phyloP scores from a whole-genome alignment of 352 stramenopile genomes.

The Phytophthora hybrid region DNA sequence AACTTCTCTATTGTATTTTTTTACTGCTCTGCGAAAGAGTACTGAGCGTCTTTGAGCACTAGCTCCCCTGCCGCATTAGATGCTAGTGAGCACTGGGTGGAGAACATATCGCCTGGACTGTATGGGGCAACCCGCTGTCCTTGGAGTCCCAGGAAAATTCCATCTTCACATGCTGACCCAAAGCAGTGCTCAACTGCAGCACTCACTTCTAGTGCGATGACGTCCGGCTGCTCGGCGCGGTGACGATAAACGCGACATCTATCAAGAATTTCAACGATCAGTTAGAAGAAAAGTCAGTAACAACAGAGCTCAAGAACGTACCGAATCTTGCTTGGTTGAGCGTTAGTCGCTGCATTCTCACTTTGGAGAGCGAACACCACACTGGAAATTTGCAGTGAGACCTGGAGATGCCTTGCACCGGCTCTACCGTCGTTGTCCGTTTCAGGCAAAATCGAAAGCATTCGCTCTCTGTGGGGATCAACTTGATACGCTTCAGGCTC shows the following conservation, averaged over 20 bases:
- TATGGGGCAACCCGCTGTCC: conserved; percentile 47
- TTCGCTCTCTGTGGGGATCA: conserved; percentile 24
- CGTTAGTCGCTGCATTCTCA: conserved; percentile 2
- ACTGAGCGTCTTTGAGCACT: conserved; percentile 54
- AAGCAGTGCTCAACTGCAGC: conserved; percentile 51
- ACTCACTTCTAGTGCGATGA: conserved; percentile 46
- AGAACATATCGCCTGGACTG: conserved; percentile 46
- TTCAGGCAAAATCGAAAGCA: conserved; percentile 25
- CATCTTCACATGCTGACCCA: conserved; percentile 41
- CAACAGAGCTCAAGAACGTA: conserved; percentile 22
- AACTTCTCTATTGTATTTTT: conserved; percentile 30
- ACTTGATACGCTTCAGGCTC: conserved; percentile 35
- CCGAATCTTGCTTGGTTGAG: conserved; percentile 43
- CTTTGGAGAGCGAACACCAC: conserved; percentile 31
- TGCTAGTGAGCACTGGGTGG: conserved; percentile 44
- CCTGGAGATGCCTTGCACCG: conserved; percentile 31
- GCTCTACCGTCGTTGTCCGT: not conserved
- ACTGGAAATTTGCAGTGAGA: conserved; percentile 46
- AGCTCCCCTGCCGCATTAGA: conserved; percentile 33
- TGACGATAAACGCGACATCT: conserved; percentile 56
- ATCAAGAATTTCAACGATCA: conserved; percentile 14
- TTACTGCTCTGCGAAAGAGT: conserved; percentile 48
- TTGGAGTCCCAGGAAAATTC: conserved; percentile 58
- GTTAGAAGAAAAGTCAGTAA: conserved; percentile 9
- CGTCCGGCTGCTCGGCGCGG: not conserved